Percentiles rank a stretch among this genome's conserved stretches.
Conservation (phyloP, 2,329 filamentous ascomycete genomes). For the Pyrenophora graminea region DNA sequence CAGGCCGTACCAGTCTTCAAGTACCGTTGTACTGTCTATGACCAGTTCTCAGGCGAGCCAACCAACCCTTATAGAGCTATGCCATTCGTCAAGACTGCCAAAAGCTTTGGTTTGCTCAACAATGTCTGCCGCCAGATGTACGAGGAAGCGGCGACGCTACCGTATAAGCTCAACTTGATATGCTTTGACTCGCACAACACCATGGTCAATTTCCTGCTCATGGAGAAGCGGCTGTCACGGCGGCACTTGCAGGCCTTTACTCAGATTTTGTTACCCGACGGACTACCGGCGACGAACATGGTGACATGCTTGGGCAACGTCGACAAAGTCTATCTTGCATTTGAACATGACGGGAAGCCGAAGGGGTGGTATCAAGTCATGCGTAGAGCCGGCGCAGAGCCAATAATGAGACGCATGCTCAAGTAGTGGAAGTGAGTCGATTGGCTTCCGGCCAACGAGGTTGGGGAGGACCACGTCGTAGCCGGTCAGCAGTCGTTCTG, state of each 20-base stretch:
- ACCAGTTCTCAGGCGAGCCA: not conserved
- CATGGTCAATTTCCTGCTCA: slow-evolving; percentile 36
- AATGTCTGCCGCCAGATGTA: slow-evolving; percentile 37
- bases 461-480: not conserved
- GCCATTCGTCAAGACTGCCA: slow-evolving; percentile 7
- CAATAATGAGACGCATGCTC: slow-evolving; percentile 13
- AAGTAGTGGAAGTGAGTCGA: not conserved
- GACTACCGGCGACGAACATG: slow-evolving; percentile 21
- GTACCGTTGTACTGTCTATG: slow-evolving; percentile 26
- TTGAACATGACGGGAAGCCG: not conserved
- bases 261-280: slow-evolving; percentile 20
- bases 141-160: slow-evolving; percentile 32
- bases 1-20: slow-evolving; percentile 23
- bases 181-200: slow-evolving; percentile 26
- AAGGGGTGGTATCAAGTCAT: slow-evolving; percentile 25
- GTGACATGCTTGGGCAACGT: slow-evolving; percentile 27
- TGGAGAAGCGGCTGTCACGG: slow-evolving; percentile 26
- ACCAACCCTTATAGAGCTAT: slow-evolving; percentile 18
- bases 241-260: slow-evolving; percentile 29
- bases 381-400: slow-evolving; percentile 19
- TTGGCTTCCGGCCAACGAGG: not conserved
- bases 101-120: slow-evolving; percentile 28
- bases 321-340: slow-evolving; percentile 21
- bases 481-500: not conserved
- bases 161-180: slow-evolving; percentile 31